Percentiles rank a stretch among this genome's conserved stretches.
phyloP scores from a whole-genome alignment of 176 grass and related monocot genomes.

The Eragrostis curvula region DNA sequence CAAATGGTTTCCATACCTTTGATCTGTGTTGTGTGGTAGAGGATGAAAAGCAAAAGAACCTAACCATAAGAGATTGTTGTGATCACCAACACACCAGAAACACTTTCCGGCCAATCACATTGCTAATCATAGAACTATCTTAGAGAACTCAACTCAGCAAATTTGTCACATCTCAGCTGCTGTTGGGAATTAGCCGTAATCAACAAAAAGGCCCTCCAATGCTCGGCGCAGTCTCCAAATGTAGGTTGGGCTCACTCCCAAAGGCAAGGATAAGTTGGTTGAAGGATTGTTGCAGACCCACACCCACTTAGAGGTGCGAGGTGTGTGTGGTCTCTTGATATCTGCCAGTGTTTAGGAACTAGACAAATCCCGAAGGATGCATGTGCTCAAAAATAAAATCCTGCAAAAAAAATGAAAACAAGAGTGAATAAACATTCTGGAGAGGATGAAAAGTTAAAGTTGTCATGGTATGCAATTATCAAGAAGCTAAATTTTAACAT shows the following conservation, averaged over 20 bases:
- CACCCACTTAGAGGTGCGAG: constrained; percentile 83
- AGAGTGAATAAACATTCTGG: neutral
- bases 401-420: constrained; percentile 29
- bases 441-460: neutral
- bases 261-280: constrained; percentile 43
- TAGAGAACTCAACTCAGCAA: constrained; percentile 43
- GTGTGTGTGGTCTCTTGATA: constrained; percentile 49
- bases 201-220: constrained; percentile 70
- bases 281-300: constrained; percentile 53
- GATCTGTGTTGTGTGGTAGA: constrained; percentile 42
- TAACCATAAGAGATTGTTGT: constrained; percentile 58
- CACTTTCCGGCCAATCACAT: constrained; percentile 50
- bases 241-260: constrained; percentile 63
- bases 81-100: constrained; percentile 50
- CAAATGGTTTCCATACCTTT: constrained; percentile 50
- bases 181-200: constrained; percentile 71
- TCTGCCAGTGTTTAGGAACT: constrained; percentile 68
- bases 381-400: constrained; percentile 26
- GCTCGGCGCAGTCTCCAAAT: constrained; percentile 72
- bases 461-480: neutral
- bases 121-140: constrained; percentile 27
- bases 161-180: constrained; percentile 51
- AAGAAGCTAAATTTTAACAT: neutral
- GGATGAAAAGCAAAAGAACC: constrained; percentile 61
- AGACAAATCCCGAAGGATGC: constrained; percentile 43